Base-by-base conservation (phyloP, 345 rosid species). In the Syzygium jambos region DNA sequence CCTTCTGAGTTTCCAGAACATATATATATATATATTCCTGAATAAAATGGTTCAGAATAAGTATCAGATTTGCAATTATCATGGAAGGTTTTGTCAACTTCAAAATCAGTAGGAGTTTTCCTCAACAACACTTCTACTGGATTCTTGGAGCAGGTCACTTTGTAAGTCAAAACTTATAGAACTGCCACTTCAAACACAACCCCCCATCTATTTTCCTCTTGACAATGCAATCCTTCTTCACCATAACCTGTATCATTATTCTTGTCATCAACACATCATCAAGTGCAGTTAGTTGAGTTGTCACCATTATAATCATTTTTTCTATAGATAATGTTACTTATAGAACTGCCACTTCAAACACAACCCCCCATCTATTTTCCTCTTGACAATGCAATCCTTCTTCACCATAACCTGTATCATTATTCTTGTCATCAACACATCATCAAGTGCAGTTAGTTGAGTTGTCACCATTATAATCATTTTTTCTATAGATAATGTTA, bases 141-240 rank as follows among this genome's bases (percentile, higher is more conserved):
- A 95, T 97, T 91, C 97, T 97, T 87, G 94, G 94, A 84, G 98
- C 99, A n/a, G 99, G 99, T 59, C 99, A 97, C 90, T 97, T 95
- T 91, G 99, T 96, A 93, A 96, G 98, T 88, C 57, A 55, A 84
- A 57, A 89, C 98, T 96, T 41, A 13, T 34, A 22, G 51, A 5
- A 68, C 80, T 34, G 19, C 13, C 80, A 34, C 49, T 34, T 52
- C 54, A 52, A 30, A 54, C 6, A 19, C 85, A 25, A 83, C 52
- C 52, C 4, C 85, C n/a, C 34, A 61, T 61, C 15, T 21, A 3
- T 78, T 78, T 78, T 27, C n/a, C 52, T 17, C 25, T 78, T 41
- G 52, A 29, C 34, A 83, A 83, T 49, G 38, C 55, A 46, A 83
- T 49, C 85, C 30, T 13, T 23, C 80, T 34, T 73, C 14, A 73